Percentiles rank a stretch among this genome's conserved stretches.
These are phyloP conservation scores for Alternaria sp. DNA, from an alignment of 2,329 filamentous ascomycete species.

Conservation along the genomic window DNA sequence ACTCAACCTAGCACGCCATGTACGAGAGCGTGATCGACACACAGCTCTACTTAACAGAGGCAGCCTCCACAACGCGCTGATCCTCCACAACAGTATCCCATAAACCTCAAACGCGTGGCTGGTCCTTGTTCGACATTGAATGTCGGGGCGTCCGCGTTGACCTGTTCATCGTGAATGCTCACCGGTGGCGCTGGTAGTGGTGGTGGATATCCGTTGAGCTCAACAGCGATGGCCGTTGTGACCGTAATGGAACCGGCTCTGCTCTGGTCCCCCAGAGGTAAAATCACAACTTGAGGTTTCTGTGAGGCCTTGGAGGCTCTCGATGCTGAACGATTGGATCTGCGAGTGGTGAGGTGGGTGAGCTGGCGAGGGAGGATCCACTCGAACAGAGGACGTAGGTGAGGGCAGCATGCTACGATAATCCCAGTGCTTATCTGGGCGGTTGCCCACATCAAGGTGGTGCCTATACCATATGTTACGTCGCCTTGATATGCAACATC, in stretches of 20 bases:
- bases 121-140: constrained; percentile 28
- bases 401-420: constrained; percentile 34
- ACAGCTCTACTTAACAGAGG: background rate
- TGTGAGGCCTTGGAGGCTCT: background rate
- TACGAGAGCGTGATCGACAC: no score
- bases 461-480: constrained; percentile 25
- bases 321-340: background rate
- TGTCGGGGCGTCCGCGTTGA: constrained; percentile 18
- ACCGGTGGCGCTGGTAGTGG: background rate
- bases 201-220: constrained; percentile 1
- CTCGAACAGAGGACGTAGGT: constrained; percentile 37
- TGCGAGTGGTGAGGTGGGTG: constrained; percentile 14
- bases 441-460: constrained; percentile 29
- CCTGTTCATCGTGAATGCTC: constrained; percentile 19
- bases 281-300: background rate
- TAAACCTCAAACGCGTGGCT: background rate
- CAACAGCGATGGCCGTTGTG: constrained; percentile 32
- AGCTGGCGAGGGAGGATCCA: constrained; percentile 21
- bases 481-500: constrained; percentile 16
- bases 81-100: background rate
- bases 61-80: constrained; percentile 4
- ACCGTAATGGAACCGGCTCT: constrained; percentile 23
- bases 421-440: constrained; percentile 36
- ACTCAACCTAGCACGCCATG: background rate
- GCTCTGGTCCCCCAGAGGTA: background rate